Base-by-base conservation (phyloP, 345 rosid species). In the Psidium guajava region DNA sequence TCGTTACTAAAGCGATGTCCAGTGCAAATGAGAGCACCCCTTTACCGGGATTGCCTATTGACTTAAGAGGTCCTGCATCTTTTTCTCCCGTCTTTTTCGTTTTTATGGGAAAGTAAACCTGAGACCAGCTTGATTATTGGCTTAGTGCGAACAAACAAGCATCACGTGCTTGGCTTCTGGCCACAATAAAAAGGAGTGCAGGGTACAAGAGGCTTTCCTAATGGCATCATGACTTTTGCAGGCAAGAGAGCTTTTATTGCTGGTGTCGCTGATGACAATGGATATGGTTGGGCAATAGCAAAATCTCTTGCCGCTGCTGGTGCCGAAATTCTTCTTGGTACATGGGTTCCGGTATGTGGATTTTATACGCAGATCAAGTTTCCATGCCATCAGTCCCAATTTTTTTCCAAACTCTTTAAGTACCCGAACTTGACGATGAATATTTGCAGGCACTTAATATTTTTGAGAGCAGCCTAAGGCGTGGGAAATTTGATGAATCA, bases 251-350 rank as follows among this genome's bases (percentile, higher is more conserved):
- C 94, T 81, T 94, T 92, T 82, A 88, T 93, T 88, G 96, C 96
- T 54, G 95, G 93, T 82, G 89, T 94, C 80, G 95, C 94, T 54
- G 94, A 94, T 89, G 96, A 94, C 73, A 92, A 93, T 69, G 95
- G 95, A 84, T 94, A 92, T 83, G 96, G 96, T 49, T 94, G 94
- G 94, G 96, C 96, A 54, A 90, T 94, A 81, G 96, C 95, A 47
- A 92, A 94, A 83, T 91, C 96, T 86, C 93, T 94, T 53, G 95
- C 95, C 11, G 93, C 94, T 86, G 89, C 96, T 22, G 96, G 93
- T 82, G 94, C 95, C 73, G 92, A 94, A 89, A 93, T 93, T 83
- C 88, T 94, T 57, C 86, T 94, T 58, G 94, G 96, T 55, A 94
- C 94, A 42, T 94, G 94, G 94, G 94, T 92, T 83, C 94, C 95